phyloP scores from a whole-genome alignment of 2,329 filamentous ascomycete species.

The Beauveria sp. region DNA sequence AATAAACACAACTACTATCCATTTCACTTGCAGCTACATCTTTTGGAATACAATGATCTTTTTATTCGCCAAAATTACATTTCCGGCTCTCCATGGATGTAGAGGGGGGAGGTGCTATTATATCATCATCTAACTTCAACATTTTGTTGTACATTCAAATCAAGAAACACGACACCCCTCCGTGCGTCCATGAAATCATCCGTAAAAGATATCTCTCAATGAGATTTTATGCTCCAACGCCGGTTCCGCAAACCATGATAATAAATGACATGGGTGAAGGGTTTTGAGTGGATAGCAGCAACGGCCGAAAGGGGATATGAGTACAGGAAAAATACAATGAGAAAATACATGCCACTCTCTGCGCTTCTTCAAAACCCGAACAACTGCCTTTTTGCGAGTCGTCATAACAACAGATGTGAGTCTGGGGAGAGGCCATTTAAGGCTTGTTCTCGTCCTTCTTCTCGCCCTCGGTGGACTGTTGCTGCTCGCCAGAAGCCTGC shows the following conservation, averaged over 20 bases:
- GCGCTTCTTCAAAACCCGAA: conserved; percentile 24
- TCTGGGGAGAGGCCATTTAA: conserved; percentile 33
- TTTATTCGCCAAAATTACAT: conserved; percentile 5
- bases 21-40: no score
- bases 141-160: conserved; percentile 28
- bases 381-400: conserved; percentile 4
- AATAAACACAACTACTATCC: background rate
- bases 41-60: background rate
- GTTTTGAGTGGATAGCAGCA: conserved; percentile 27
- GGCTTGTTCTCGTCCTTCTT: conserved; percentile 71
- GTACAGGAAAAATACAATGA: conserved; percentile 43
- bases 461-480: conserved; percentile 56
- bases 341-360: conserved; percentile 27
- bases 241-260: conserved; percentile 38
- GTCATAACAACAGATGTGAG: conserved; percentile 20
- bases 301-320: conserved; percentile 34
- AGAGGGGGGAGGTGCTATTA: conserved; percentile 55
- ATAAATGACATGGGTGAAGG: conserved; percentile 39
- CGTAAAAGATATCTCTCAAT: conserved; percentile 29
- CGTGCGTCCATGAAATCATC: conserved; percentile 37
- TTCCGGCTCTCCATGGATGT: conserved; percentile 15
- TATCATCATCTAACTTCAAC: conserved; percentile 32
- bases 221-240: conserved; percentile 47
- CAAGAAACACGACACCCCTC: conserved; percentile 30
- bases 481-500: conserved; percentile 37